These are phyloP conservation scores for Trichoderma aggressivum DNA, from an alignment of 2,329 filamentous ascomycete species.

Conservation along the genomic window DNA sequence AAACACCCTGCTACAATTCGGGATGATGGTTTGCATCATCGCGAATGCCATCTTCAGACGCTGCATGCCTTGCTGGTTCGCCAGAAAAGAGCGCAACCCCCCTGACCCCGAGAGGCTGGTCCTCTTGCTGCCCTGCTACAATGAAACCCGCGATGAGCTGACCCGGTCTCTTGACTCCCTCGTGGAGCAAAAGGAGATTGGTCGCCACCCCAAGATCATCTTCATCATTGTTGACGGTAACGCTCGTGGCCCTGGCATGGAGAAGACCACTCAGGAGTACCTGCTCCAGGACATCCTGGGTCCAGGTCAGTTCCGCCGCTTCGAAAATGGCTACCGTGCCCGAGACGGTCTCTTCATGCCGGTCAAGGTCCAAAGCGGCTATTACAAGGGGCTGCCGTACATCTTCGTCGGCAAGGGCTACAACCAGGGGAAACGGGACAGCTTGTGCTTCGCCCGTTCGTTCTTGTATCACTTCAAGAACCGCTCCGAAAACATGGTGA, in stretches of 20 bases:
- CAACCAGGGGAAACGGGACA: slow-evolving; percentile 50
- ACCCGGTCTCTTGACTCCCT: slow-evolving; percentile 45
- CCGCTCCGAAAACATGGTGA: slow-evolving; percentile 39
- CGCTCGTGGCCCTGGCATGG: slow-evolving; percentile 45
- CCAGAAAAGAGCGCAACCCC: slow-evolving; percentile 33
- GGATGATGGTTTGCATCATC: slow-evolving; percentile 42
- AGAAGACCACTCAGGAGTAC: slow-evolving; percentile 46
- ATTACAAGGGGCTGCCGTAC: slow-evolving; percentile 45
- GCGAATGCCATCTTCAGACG: slow-evolving; percentile 31
- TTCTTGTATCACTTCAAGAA: slow-evolving; percentile 48
- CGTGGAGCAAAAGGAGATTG: slow-evolving; percentile 42
- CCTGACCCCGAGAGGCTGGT: slow-evolving; percentile 43
- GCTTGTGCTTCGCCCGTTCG: slow-evolving; percentile 47
- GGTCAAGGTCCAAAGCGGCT: slow-evolving; percentile 41
- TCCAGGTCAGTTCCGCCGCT: slow-evolving; percentile 31
- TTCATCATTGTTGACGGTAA: slow-evolving; percentile 49
- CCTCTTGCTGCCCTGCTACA: slow-evolving; percentile 47
- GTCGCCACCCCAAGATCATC: slow-evolving; percentile 40
- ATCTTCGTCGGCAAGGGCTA: slow-evolving; percentile 47
- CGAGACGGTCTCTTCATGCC: slow-evolving; percentile 47
- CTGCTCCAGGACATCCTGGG: slow-evolving; percentile 46
- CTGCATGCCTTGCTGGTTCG: slow-evolving; percentile 30
- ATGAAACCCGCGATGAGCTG: slow-evolving; percentile 45
- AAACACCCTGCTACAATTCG: slow-evolving; percentile 41
- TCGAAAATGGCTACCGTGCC: slow-evolving; percentile 44